These are phyloP conservation scores for Clathrospora elynae DNA, from an alignment of 2,329 filamentous ascomycete species.

Conservation along the genomic window DNA sequence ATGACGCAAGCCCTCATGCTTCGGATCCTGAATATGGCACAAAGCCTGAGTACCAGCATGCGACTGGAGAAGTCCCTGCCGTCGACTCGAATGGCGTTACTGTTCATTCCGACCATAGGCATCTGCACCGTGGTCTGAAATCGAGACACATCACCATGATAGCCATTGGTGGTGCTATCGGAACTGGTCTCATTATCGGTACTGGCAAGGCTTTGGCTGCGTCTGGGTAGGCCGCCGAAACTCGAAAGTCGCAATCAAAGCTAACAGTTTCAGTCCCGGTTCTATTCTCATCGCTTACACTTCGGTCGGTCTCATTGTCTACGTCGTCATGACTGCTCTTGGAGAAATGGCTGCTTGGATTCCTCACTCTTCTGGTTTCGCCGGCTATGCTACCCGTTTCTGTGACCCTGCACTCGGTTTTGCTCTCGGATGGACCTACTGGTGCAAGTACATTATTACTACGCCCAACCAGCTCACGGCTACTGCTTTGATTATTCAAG, in stretches of 20 bases:
- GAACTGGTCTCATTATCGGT: conserved; percentile 74
- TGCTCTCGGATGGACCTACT: conserved; percentile 68
- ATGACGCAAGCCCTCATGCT: conserved; percentile 30
- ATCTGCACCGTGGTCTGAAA: conserved; percentile 59
- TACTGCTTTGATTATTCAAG: conserved; percentile 76
- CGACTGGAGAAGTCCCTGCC: conserved; percentile 20
- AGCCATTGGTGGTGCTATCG: conserved; percentile 76
- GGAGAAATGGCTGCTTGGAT: conserved; percentile 87
- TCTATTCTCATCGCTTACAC: conserved; percentile 74
- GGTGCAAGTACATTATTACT: conserved; percentile 78
- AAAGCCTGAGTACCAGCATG: conserved; percentile 16
- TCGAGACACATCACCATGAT: conserved; percentile 65
- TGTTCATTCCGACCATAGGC: conserved; percentile 33
- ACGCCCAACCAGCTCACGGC: conserved; percentile 86
- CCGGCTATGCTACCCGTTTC: conserved; percentile 79
- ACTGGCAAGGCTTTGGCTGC: conserved; percentile 58
- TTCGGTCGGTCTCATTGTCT: conserved; percentile 73
- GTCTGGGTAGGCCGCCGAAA: conserved; percentile 46
- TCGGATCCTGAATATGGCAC: conserved; percentile 31
- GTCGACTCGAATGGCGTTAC: conserved; percentile 33
- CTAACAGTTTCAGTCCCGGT: conserved; percentile 57
- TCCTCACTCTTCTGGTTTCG: conserved; percentile 77
- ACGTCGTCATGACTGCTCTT: conserved; percentile 78
- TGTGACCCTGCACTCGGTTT: conserved; percentile 82
- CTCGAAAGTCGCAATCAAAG: not conserved